Base-by-base conservation (phyloP, 257 asterid species). In the Lavandula angustifolia region DNA sequence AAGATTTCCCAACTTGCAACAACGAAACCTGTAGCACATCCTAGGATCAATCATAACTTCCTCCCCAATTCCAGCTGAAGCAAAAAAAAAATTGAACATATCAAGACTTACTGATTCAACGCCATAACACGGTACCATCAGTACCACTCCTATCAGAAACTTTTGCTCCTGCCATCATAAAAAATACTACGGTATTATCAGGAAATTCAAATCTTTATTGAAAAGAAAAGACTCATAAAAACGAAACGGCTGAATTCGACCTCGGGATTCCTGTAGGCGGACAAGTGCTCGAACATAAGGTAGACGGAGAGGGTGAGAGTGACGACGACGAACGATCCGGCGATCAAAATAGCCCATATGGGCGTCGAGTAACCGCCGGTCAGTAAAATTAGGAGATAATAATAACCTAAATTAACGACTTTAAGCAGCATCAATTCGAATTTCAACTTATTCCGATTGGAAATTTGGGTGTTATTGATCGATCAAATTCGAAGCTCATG, bases 211-310 rank as follows among this genome's bases (percentile, higher is more conserved):
- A 22, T 46, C 37, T 63, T 64, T 66, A 5, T 0, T 22, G 27
- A 22, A 2, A 37, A 3, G 31, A 62, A 49, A 18, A 7, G 35
- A 34, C 3, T 46, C 48, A 10, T 5, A 57, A 17, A 40, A 27
- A 60, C 12, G 33, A 63, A 11, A 17, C 1, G 14, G 18, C 12
- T 0, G 40, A 56, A 67, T 31, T 53, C 31, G 50, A 89, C 96
- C 96, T 92, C 98, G 13, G 98, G 98, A 61, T 92, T 83, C 73
- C 87, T 87, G 95, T 92, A 92, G 54, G 87, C 72, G 47, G 98
- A 85, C 54, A 92, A 83, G 80, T 92, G 98, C 75, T 89, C 95
- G 86, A 89, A 83, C 5, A 87, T 63, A 35, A 92, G 96, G 79
- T 80, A 87, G 51, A 78, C 66, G 52, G 98, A 92, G 42, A 92